phyloP scores from a whole-genome alignment of 2,329 filamentous ascomycete species.

The Purpureocillium takamizusanense region DNA sequence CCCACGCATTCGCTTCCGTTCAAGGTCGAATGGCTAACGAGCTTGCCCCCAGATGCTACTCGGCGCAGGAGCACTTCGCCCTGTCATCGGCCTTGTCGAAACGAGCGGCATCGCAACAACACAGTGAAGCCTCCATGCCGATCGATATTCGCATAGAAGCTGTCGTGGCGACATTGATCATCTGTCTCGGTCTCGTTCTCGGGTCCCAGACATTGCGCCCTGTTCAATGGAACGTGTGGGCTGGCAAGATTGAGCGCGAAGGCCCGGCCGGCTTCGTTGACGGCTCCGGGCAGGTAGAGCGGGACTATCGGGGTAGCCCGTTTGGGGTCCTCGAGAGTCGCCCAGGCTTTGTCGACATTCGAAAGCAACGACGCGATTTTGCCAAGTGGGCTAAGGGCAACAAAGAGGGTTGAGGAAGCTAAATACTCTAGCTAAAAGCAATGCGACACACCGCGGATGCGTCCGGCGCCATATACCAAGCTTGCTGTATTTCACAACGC shows the following conservation, averaged over 20 bases:
- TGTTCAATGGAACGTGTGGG: conserved; percentile 76
- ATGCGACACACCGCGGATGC: no score
- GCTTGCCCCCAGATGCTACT: conserved; percentile 66
- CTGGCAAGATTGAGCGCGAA: conserved; percentile 74
- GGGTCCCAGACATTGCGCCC: conserved; percentile 72
- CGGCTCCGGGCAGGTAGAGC: conserved; percentile 56
- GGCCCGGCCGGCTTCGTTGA: conserved; percentile 50
- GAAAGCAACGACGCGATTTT: conserved; percentile 72
- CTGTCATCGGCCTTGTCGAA: conserved; percentile 51
- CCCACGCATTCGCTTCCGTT: not conserved
- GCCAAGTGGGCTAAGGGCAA: conserved; percentile 55
- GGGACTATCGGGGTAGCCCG: conserved; percentile 66
- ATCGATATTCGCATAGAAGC: conserved; percentile 85
- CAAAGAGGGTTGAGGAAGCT: conserved; percentile 11
- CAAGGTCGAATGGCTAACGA: no score
- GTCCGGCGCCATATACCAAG: no score
- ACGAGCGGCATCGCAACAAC: conserved; percentile 30
- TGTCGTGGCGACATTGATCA: conserved; percentile 66
- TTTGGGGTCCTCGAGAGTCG: conserved; percentile 72
- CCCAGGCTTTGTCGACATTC: conserved; percentile 80
- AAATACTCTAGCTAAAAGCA: not conserved
- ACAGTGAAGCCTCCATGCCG: conserved; percentile 49
- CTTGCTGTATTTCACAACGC: no score
- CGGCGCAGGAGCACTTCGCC: conserved; percentile 82
- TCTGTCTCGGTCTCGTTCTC: conserved; percentile 75